A percentile compares a stretch with the other conserved stretches of the same genome.
phyloP scores from a whole-genome alignment of 306 rosid genomes.

The Begonia masoniana region DNA sequence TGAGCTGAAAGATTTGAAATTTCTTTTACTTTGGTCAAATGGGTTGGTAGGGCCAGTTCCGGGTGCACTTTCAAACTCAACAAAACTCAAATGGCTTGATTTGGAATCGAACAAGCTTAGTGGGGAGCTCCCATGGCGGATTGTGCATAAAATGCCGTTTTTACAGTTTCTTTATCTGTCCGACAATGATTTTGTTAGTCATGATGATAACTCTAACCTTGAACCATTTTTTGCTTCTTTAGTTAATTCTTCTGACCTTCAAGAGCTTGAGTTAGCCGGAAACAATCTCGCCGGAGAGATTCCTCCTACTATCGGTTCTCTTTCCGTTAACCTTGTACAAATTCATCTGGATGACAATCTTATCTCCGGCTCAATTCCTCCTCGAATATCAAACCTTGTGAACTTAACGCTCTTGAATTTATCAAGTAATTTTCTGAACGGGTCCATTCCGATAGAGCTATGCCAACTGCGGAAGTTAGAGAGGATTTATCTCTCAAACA shows the following conservation, averaged over 20 bases:
- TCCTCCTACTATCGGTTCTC: slow-evolving; percentile 61
- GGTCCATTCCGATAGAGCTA: slow-evolving; percentile 55
- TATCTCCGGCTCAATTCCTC: slow-evolving; percentile 62
- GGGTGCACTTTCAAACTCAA: slow-evolving; percentile 50
- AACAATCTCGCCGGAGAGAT: slow-evolving; percentile 64
- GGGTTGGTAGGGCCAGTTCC: slow-evolving; percentile 54
- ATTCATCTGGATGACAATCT: slow-evolving; percentile 57
- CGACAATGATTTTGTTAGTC: slow-evolving; percentile 59
- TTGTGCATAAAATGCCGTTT: slow-evolving; percentile 33
- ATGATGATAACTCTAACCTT: slow-evolving; percentile 66
- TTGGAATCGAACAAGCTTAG: slow-evolving; percentile 57
- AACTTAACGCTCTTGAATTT: slow-evolving; percentile 66
- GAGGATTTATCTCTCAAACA: slow-evolving; percentile 60
- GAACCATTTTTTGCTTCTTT: slow-evolving; percentile 70
- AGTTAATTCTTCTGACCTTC: slow-evolving; percentile 40
- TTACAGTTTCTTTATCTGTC: slow-evolving; percentile 71
- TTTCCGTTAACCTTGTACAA: slow-evolving; percentile 46
- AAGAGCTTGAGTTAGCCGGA: slow-evolving; percentile 81
- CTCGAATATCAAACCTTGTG: slow-evolving; percentile 56
- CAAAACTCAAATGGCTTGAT: slow-evolving; percentile 75
- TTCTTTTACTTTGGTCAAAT: slow-evolving; percentile 79
- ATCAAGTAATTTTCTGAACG: slow-evolving; percentile 67
- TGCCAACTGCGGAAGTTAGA: slow-evolving; percentile 50
- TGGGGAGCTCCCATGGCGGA: slow-evolving; percentile 53
- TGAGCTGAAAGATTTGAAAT: slow-evolving; percentile 37